A percentile compares a stretch with the other conserved stretches of the same genome.
Evolutionary conservation across 1,139 yeast species (phyloP).

Genomic region (Saccharomyces hybrid): DNA sequence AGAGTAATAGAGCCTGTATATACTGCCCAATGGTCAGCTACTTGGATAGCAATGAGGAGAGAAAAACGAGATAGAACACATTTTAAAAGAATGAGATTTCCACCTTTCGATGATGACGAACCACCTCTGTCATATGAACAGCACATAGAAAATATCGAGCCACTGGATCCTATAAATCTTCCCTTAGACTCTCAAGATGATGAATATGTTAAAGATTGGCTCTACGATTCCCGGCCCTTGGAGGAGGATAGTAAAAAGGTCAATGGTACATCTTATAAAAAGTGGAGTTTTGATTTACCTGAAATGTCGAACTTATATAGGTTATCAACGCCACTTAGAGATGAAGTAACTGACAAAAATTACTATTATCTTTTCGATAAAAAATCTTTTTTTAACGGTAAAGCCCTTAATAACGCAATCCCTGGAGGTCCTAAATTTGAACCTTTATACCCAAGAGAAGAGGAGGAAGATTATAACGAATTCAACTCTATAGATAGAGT

Average conservation of each 20-base stretch:
- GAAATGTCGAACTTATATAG: conserved; percentile 62
- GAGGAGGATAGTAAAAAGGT: conserved; percentile 48
- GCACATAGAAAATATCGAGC: conserved; percentile 64
- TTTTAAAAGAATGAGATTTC: conserved; percentile 86
- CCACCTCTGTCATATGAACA: conserved; percentile 83
- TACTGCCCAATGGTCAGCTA: conserved; percentile 91
- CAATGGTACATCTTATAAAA: conserved; percentile 65
- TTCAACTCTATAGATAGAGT: conserved; percentile 84
- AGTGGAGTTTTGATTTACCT: conserved; percentile 59
- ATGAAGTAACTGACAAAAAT: conserved; percentile 45
- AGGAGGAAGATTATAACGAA: conserved; percentile 79
- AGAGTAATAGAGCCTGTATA: conserved; percentile 89
- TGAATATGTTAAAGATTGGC: conserved; percentile 58
- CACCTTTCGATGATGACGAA: conserved; percentile 97
- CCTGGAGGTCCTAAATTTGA: conserved; percentile 98
- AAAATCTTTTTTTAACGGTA: conserved; percentile 78
- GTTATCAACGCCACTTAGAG: conserved; percentile 64
- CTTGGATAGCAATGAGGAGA: conserved; percentile 88
- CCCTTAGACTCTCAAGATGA: conserved; percentile 60
- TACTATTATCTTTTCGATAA: conserved; percentile 66
- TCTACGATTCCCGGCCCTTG: conserved; percentile 73
- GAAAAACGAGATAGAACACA: conserved; percentile 88
- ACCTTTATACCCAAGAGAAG: conserved; percentile 66
- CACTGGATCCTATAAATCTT: conserved; percentile 59
- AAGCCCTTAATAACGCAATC: conserved; percentile 74